Base-by-base conservation (phyloP, 139 green algal species). In the Chlamydomonas sphaeroides region DNA sequence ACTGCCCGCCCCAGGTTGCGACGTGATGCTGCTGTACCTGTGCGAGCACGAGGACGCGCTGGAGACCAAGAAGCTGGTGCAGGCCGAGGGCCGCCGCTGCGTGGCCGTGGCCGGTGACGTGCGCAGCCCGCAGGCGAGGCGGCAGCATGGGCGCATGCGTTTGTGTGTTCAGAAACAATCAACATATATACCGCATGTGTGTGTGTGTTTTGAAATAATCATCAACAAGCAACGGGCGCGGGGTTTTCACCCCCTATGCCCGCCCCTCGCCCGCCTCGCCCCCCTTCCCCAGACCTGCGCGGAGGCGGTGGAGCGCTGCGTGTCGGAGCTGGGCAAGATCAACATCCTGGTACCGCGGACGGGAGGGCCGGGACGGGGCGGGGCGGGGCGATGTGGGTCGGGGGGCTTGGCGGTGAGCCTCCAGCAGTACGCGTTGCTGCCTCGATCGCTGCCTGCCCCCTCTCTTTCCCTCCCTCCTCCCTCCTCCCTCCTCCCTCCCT, bases 1-100 rank as follows among this genome's bases (percentile, higher is more conserved):
- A n/a, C n/a, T n/a, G n/a, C n/a, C n/a, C n/a, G n/a, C n/a, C n/a
- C n/a, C 62, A 82, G 76, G 68, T n/a, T 76, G 79, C n/a, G 85
- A 87, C 56, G 68, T 92, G 28, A 80, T 73, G 28, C 85, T 92
- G 41, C 32, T 88, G 79, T 90, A 92, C 79, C 67, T 82, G 36
- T 39, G 86, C 41, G 88, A 91, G 78, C 73, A 89, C 68, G 79
- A 85, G 30, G 88, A 92, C 65, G 88, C 85, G 56, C n/a, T 79
- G 33, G 88, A 86, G 56, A 86, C 79, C 38, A 75, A 74, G 53
- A 61, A 57, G 63, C 63, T 90, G 68, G 85, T 92, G 66, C 51
- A 89, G 70, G 84, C 72, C 30, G 85, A 90, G 76, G 85, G 85
- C 23, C 57, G 65, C 23, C 80, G 77, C 63, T 89, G 83, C 75